Percentiles rank a stretch among this genome's conserved stretches.
Conservation (phyloP, 441 rosid genomes). For the Eutrema salsugineum region DNA sequence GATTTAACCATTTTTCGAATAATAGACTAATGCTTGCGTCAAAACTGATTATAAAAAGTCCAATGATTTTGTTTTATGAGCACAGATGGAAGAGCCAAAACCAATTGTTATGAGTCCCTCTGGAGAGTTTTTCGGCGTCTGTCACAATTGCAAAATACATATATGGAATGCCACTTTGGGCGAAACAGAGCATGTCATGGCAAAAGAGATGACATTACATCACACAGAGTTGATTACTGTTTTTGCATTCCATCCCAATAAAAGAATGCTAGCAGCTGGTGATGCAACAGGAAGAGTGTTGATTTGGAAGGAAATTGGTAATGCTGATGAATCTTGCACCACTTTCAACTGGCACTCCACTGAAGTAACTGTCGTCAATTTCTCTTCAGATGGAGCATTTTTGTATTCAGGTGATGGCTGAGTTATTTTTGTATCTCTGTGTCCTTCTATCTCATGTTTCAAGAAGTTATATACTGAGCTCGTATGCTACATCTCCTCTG, state of each 20-base stretch:
- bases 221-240: conserved; percentile 60
- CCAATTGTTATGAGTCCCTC: conserved; percentile 49
- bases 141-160: conserved; percentile 40
- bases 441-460: not conserved
- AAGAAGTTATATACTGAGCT: not conserved
- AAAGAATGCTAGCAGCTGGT: conserved; percentile 77
- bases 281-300: conserved; percentile 86
- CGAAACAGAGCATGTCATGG: conserved; percentile 15
- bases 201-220: conserved; percentile 53
- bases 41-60: not conserved
- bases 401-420: conserved; percentile 65
- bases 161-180: conserved; percentile 60
- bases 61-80: not conserved
- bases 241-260: conserved; percentile 72
- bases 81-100: conserved; percentile 39
- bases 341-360: conserved; percentile 82
- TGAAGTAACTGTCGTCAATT: conserved; percentile 53
- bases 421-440: not conserved
- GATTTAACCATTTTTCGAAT: not conserved
- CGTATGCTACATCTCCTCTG: not conserved
- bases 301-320: conserved; percentile 78
- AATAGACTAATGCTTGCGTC: not conserved
- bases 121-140: conserved; percentile 55
- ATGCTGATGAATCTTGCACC: conserved; percentile 77
- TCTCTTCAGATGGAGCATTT: conserved; percentile 86